Base-by-base conservation (phyloP, 169 alveolate species). In the Perkinsus chesapeaki region DNA sequence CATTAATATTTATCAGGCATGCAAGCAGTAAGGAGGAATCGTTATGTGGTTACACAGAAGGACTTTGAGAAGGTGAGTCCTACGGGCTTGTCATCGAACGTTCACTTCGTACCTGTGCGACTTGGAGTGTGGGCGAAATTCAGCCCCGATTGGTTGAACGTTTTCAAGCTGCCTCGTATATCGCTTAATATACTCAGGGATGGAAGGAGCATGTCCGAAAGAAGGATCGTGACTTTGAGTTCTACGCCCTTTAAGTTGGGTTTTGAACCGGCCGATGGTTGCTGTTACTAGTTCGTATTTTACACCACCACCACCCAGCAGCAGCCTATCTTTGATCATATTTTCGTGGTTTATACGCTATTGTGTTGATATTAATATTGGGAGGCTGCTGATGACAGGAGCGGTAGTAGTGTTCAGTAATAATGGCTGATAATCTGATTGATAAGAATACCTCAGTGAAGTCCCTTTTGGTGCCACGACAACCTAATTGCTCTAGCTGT, bases 11-110 rank as follows among this genome's bases (percentile, higher is more conserved):
- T n/a, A n/a, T n/a, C 31, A 60, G 82, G 99, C 39, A 98, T 99
- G 99, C 99, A 98, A 94, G 99, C 99, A 20, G 99, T 99, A 20
- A 98, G 99, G 93, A 98, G 99, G 95, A 99, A 99, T 96, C 96
- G 99, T 95, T 97, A 93, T 34, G 48, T 72, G 39, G 38, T 99
- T 48, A 96, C 98, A 43, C 97, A 99, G 39, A 98, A 98, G 95
- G 99, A 99, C 95, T 99, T 99, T 95, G 99, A 99, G 95, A 98
- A 98, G 93, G 82, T 60, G 82, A 60, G 82, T 34, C 82, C 31
- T 23, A 20, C 31, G 37, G 1, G 31, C 82, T 5, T n/a, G n/a
- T n/a, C n/a, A n/a, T n/a, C n/a, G n/a, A n/a, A n/a, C n/a, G n/a
- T n/a, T n/a, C n/a, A n/a, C n/a, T n/a, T n/a, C n/a, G n/a, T n/a